phyloP scores from a whole-genome alignment of 164 flowering plant genomes.

The Cinnamomum chago region DNA sequence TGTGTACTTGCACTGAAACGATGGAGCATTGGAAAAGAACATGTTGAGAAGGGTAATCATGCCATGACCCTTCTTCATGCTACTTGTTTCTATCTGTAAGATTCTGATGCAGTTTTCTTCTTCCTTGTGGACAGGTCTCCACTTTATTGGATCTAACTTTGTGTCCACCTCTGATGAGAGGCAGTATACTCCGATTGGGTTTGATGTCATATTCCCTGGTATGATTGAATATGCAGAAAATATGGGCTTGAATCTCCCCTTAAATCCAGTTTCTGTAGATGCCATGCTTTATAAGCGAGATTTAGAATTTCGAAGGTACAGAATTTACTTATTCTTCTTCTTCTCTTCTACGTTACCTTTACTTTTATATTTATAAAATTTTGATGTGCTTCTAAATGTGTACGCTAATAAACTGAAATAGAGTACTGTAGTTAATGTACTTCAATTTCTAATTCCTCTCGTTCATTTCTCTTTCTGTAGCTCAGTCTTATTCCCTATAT shows the following conservation, averaged over 20 bases:
- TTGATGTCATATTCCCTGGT: slow-evolving; percentile 75
- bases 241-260: slow-evolving; percentile 46
- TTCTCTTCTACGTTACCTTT: not conserved
- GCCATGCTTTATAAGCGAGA: slow-evolving; percentile 46
- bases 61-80: not conserved
- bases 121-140: slow-evolving; percentile 39
- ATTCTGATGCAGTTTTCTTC: not conserved
- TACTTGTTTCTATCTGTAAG: not conserved
- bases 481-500: no score
- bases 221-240: slow-evolving; percentile 61
- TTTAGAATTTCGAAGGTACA: slow-evolving; percentile 60
- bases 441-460: no score
- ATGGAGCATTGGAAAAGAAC: slow-evolving; percentile 77
- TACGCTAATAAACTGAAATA: not conserved
- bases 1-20: slow-evolving; percentile 73
- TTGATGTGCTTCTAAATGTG: not conserved
- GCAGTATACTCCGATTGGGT: slow-evolving; percentile 68
- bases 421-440: not conserved
- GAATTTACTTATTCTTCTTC: not conserved
- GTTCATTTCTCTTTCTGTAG: no score
- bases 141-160: slow-evolving; percentile 57
- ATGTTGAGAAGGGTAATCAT: slow-evolving; percentile 49
- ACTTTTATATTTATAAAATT: no score
- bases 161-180: slow-evolving; percentile 34
- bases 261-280: slow-evolving; percentile 28